Evolutionary conservation across 2,329 filamentous ascomycete genomes (phyloP), one percentile per base, ranked within the genome.

Genomic region (Talaromyces rugulosus): DNA sequence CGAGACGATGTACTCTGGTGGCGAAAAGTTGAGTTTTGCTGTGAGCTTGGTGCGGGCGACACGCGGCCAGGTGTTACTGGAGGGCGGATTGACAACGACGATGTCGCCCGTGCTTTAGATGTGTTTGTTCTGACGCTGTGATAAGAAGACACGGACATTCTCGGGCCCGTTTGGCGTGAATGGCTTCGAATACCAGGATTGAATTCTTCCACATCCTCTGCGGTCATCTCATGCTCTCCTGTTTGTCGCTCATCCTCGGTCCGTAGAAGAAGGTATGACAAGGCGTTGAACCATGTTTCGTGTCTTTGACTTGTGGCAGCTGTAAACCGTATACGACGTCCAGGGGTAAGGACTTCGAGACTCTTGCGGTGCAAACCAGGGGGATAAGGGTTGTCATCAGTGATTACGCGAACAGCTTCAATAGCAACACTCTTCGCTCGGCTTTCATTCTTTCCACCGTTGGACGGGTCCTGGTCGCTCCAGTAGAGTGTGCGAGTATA

Each of bases 221-320:
- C 69, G 4, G 80, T 87, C 65, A 90, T 83, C 4, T 84, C 81
- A 66, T 87, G 72, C 44, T 78, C 75, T 52, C 84, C 83, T 42
- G 89, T 88, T 23, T 84, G 75, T 55, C 81, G 80, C 16, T 83
- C 75, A 30, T 77, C 80, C 34, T 86, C 83, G 30, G 88, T 92
- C 53, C 93, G 88, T 33, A 96, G 83, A 40, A 98, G 83, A 14
- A 99, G 84, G 74, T 99, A 99, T 1, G 92, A 96, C 60, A 99
- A 82, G 0, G 95, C 93, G 71, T 98, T 98, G 83, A 95, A 96
- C 95, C 95, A 99, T 0, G 93, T 98, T 79, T 99, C 95, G 72
- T 99, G 95, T 64, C 95, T 86, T 74, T 97, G 92, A 42, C 92
- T 90, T 3, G 95, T 99, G 2, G 91, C 88, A 65, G 94, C 96